These are phyloP conservation scores for Coniochaeta prunicola DNA, from an alignment of 2,329 filamentous ascomycete species.

Conservation along the genomic window DNA sequence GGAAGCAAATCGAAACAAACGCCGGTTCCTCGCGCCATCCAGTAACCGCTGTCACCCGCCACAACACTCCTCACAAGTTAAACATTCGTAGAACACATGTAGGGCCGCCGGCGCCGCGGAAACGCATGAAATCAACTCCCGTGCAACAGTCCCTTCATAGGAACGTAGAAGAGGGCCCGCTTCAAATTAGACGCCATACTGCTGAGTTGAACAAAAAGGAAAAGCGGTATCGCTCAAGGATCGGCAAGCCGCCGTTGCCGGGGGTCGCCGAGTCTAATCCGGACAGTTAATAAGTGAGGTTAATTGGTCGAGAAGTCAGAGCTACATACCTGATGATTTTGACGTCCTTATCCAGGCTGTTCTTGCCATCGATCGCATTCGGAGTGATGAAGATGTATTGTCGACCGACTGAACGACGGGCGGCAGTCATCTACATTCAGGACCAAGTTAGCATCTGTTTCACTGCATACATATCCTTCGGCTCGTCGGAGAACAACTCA, in stretches of 20 bases:
- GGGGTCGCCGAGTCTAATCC: conserved; percentile 47
- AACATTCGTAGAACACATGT: neutral
- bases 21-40: neutral
- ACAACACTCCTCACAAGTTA: neutral
- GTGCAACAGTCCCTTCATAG: neutral
- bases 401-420: conserved; percentile 76
- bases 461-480: neutral
- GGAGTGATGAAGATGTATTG: conserved; percentile 97
- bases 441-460: neutral
- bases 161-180: neutral
- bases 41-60: neutral
- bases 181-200: neutral
- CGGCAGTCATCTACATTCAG: conserved; percentile 62
- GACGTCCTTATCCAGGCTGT: conserved; percentile 58
- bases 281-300: conserved; percentile 16
- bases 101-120: neutral
- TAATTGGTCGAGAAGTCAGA: neutral
- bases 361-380: conserved; percentile 64
- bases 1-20: conserved; percentile 3
- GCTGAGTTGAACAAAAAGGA: neutral
- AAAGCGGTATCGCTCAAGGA: conserved; percentile 7
- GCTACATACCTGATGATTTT: conserved; percentile 62
- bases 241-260: conserved; percentile 42
- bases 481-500: conserved; percentile 33
- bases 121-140: neutral